Conservation (phyloP, 345 rosid species). For the Syzygium aqueum region DNA sequence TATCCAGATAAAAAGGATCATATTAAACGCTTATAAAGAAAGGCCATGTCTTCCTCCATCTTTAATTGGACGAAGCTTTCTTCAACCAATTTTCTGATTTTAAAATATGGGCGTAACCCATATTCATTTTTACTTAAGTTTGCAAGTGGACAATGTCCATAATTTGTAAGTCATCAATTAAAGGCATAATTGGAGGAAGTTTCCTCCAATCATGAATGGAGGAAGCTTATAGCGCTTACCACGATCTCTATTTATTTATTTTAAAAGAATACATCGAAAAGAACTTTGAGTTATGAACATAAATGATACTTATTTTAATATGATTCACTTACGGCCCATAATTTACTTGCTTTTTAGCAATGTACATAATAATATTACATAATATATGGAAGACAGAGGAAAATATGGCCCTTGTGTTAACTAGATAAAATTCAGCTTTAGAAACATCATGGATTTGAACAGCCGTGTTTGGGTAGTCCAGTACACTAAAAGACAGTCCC, state of each 20-base stretch:
- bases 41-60: too few relatives aligned
- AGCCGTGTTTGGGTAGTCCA: not conserved
- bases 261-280: too few relatives aligned
- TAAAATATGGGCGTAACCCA: too few relatives aligned
- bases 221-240: not conserved
- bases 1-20: not conserved
- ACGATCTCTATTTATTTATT: not conserved
- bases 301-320: not conserved
- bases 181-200: not conserved
- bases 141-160: not conserved
- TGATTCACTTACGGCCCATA: not conserved
- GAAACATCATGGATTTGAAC: not conserved
- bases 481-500: not conserved
- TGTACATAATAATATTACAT: not conserved
- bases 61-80: too few relatives aligned
- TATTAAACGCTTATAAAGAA: too few relatives aligned
- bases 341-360: not conserved
- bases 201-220: not conserved
- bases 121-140: not conserved
- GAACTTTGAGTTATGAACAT: not conserved
- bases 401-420: not conserved
- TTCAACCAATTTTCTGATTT: too few relatives aligned
- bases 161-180: too few relatives aligned
- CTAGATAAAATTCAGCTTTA: not conserved
- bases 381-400: not conserved